Evolutionary conservation across 2,329 filamentous ascomycete species (phyloP), one percentile per base, ranked within the genome.

Genomic region (Zasmidium citrigriseum): DNA sequence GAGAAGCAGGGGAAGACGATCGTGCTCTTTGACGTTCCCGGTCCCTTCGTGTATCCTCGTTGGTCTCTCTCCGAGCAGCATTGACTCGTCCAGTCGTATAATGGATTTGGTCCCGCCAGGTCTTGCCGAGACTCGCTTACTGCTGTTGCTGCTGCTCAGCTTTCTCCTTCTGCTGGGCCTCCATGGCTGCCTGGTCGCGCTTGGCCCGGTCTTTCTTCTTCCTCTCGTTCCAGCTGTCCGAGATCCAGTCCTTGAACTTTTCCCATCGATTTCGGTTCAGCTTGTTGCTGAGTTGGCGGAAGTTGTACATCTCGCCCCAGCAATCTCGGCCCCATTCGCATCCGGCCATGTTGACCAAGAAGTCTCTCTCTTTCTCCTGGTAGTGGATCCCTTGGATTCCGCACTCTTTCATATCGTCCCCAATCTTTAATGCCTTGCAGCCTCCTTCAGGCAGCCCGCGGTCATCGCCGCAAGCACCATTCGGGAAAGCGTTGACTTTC

Each of bases 281-380:
- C 76, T 87, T 88, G 74, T 96, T 93, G 79, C 91, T 96, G 70
- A 96, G 83, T 74, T 96, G 88, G 53, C 93, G 89, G 78, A 92
- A 99, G 73, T 89, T 89, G 78, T 96, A 96, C 87, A 99, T 97
- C 77, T 99, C 95, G 38, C 88, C 89, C 93, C 93, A 98, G 75
- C 95, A 99, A 77, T 99, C 93, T 51, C 95, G 86, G 3, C 93
- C 93, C 89, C 91, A 98, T 75, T 96, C 89, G 73, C 95, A 99
- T 3, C 95, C 95, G 4, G 95, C 95, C 93, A 99, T 98, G 75
- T 97, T 99, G 69, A 99, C 93, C 48, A 98, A 68, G 70, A 99
- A 97, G 74, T 99, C 95, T 24, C 91, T 86, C 59, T 96, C 92
- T 45, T 85, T 82, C 75, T 95, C 82, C 66, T 89, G 83, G 74